Percentiles rank a stretch among this genome's conserved stretches.
Evolutionary conservation across 768 basidiomycete genomes (phyloP).

Genomic region (Mycena chlorophos): DNA sequence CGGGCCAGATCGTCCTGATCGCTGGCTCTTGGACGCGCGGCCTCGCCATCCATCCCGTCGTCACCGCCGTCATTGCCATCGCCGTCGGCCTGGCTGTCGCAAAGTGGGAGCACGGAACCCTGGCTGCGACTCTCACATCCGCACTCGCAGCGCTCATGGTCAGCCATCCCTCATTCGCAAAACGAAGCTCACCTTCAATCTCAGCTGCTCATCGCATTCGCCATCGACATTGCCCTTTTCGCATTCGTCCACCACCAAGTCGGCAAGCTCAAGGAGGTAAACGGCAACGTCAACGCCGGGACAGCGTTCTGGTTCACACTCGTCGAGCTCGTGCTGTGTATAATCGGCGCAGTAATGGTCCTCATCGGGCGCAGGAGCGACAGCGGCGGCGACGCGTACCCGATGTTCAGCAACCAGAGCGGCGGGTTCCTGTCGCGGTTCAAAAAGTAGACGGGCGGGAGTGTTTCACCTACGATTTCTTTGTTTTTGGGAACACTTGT

Average conservation of each 20-base stretch:
- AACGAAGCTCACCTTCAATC: too few relatives aligned
- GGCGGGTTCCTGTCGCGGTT: conserved; percentile 21
- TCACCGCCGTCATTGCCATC: conserved; percentile 15
- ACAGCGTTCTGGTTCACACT: conserved; percentile 23
- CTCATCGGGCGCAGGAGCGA: conserved; percentile 19
- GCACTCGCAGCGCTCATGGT: conserved; percentile 20
- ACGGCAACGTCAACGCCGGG: conserved; percentile 4
- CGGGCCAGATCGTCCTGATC: not conserved
- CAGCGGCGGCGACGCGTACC: conserved; percentile 12
- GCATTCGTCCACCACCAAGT: conserved; percentile 17
- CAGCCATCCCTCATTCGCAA: not conserved
- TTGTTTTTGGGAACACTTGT: not conserved
- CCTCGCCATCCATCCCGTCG: conserved; percentile 24
- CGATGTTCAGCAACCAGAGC: conserved; percentile 11
- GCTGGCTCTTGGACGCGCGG: conserved; percentile 22
- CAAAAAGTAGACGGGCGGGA: conserved; percentile 2
- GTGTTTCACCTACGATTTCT: not conserved
- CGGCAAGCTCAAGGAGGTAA: conserved; percentile 8
- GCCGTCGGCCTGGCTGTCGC: conserved; percentile 21
- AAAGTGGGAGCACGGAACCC: conserved; percentile 7
- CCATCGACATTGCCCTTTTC: conserved; percentile 22
- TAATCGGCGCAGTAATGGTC: conserved; percentile 14
- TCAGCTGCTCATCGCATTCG: conserved; percentile 21
- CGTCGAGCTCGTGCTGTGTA: conserved; percentile 17
- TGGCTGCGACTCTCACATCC: conserved; percentile 12